These are phyloP conservation scores for Aspergillus nidulans DNA, from an alignment of 495 filamentous ascomycete species.

Conservation along the genomic window DNA sequence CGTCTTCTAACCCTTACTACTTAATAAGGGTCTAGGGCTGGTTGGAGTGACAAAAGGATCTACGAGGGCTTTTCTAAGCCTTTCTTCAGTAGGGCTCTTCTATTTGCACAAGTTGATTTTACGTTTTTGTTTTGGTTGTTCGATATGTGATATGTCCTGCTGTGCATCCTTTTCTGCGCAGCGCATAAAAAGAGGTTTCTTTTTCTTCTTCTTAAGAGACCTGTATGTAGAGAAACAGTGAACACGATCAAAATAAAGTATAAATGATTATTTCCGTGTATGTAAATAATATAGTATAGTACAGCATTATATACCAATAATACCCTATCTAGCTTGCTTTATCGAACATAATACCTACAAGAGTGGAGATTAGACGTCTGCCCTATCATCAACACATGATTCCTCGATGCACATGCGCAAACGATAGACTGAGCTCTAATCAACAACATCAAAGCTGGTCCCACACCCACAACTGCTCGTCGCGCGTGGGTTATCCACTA, in stretches of 20 bases:
- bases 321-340: neutral
- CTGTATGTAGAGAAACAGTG: constrained; percentile 8
- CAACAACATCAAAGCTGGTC: constrained; percentile 93
- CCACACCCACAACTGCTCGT: constrained; percentile 96
- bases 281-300: neutral
- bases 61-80: constrained; percentile 17
- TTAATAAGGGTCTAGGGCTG: neutral
- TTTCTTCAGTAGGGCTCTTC: constrained; percentile 6
- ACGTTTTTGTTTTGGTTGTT: constrained; percentile 10
- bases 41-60: constrained; percentile 16
- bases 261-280: neutral
- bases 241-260: neutral
- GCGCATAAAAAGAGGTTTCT: constrained; percentile 9
- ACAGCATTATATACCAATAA: neutral
- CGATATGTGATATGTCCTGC: constrained; percentile 13
- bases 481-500: constrained; percentile 85
- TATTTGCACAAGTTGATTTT: constrained; percentile 5
- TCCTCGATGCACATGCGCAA: neutral
- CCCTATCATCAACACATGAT: neutral
- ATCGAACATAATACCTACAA: constrained; percentile 8
- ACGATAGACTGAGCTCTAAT: constrained; percentile 22
- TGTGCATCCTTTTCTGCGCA: constrained; percentile 14
- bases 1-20: neutral
- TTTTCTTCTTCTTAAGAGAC: constrained; percentile 7
- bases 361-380: constrained; percentile 10